Percentiles rank a stretch among this genome's conserved stretches.
phyloP scores from a whole-genome alignment of 2,329 filamentous ascomycete species.

The Apiospora rasikravindrae region DNA sequence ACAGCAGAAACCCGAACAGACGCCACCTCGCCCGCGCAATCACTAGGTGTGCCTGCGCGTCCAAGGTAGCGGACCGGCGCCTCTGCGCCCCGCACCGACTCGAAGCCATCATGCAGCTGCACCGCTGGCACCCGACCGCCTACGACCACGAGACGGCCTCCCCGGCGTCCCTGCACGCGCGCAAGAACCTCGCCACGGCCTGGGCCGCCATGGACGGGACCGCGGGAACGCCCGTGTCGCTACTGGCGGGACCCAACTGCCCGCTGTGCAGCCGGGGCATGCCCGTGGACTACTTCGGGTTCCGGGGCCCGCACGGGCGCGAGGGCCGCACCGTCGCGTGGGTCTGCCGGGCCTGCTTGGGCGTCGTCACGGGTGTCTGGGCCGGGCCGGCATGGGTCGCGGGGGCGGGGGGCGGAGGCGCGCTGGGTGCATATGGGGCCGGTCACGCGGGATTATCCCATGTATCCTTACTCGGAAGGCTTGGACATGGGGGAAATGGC shows the following conservation, averaged over 20 bases:
- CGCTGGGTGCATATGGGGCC: neutral
- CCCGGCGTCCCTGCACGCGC: neutral
- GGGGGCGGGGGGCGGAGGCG: neutral
- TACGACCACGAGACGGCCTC: neutral
- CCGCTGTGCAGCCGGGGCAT: constrained; percentile 36
- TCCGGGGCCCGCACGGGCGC: constrained; percentile 7
- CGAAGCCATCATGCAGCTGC: constrained; percentile 32
- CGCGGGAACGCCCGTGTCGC: too few relatives aligned
- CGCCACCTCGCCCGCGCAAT: constrained; percentile 25
- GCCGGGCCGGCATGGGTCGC: neutral
- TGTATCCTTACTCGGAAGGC: neutral
- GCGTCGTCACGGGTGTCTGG: constrained; percentile 26
- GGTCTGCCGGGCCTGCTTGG: constrained; percentile 42
- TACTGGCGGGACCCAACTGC: too few relatives aligned
- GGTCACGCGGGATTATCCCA: neutral
- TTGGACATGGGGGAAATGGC: neutral
- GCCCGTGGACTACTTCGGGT: constrained; percentile 22
- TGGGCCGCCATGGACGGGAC: neutral
- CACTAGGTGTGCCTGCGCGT: constrained; percentile 46
- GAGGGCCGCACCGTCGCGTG: constrained; percentile 30
- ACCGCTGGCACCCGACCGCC: constrained; percentile 27
- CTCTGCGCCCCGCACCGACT: constrained; percentile 45
- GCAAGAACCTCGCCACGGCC: neutral
- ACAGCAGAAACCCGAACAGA: constrained; percentile 9
- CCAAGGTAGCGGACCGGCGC: constrained; percentile 39